Evolutionary conservation across 768 basidiomycete species (phyloP).

Genomic region (Panus rudis): DNA sequence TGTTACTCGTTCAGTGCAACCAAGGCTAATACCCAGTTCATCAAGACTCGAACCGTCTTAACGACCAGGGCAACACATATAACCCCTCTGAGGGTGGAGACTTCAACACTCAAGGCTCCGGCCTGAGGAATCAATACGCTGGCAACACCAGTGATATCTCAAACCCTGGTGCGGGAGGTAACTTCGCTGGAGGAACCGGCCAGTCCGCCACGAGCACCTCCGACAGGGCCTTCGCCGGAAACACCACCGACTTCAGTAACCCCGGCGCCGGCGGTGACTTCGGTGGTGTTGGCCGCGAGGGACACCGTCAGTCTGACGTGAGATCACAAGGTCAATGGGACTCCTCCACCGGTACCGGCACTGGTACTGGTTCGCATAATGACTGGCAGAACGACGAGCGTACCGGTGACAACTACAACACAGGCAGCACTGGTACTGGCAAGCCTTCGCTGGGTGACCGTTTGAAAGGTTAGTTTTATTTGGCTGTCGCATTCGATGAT

Average conservation of each 20-base stretch:
- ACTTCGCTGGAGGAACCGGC: too few species aligned
- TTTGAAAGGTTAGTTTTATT: conserved; percentile 9
- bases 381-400: neutral
- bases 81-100: too few species aligned
- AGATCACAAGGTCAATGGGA: neutral
- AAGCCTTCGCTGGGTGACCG: conserved; percentile 10
- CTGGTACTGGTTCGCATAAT: neutral
- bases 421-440: neutral
- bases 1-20: too few species aligned
- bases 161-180: conserved; percentile 6
- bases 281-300: conserved; percentile 2
- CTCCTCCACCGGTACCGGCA: conserved; percentile 1
- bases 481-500: neutral
- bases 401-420: neutral
- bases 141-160: conserved; percentile 8
- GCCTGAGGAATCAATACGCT: too few species aligned
- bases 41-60: too few species aligned
- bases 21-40: too few species aligned
- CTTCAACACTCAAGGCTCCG: too few species aligned
- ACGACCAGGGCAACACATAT: too few species aligned
- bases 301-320: neutral
- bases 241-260: conserved; percentile 6
- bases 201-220: too few species aligned
- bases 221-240: too few species aligned
- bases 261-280: conserved; percentile 8